Percentiles rank a stretch among this genome's conserved stretches.
phyloP scores from a whole-genome alignment of 306 rosid species.

The Delonix regia region DNA sequence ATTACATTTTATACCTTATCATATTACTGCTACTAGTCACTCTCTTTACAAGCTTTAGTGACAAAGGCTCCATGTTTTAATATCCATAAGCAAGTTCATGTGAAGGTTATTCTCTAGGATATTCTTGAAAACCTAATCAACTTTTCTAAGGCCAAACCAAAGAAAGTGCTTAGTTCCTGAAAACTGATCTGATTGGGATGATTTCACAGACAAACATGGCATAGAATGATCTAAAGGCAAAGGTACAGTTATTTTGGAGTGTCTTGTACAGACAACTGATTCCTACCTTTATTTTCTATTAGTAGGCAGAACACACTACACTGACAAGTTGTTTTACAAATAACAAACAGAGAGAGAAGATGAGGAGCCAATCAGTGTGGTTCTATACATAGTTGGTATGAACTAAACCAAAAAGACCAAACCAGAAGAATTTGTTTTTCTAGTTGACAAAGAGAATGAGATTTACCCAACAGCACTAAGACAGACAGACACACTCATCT shows the following conservation, averaged over 20 bases:
- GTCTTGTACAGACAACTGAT: constrained; percentile 12
- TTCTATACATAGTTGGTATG: neutral
- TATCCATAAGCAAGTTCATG: constrained; percentile 16
- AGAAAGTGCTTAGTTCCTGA: constrained; percentile 28
- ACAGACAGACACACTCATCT: constrained; percentile 3
- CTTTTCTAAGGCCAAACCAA: constrained; percentile 30
- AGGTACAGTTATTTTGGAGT: constrained; percentile 25
- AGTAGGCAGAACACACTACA: neutral
- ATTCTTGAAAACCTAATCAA: constrained; percentile 14
- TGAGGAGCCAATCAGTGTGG: constrained; percentile 17
- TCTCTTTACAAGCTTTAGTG: neutral
- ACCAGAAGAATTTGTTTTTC: constrained; percentile 18
- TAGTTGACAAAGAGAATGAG: constrained; percentile 31
- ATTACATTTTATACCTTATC: neutral
- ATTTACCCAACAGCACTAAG: constrained; percentile 41
- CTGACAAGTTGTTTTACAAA: neutral
- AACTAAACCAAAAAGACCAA: constrained; percentile 14
- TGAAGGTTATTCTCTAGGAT: constrained; percentile 36
- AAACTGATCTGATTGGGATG: neutral
- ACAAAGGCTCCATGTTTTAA: neutral
- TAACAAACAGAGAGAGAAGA: constrained; percentile 1
- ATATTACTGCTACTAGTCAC: neutral
- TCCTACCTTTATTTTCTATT: neutral
- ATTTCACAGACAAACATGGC: constrained; percentile 5
- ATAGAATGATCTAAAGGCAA: constrained; percentile 36